Conservation (phyloP, 306 rosid species). For the Vachellia pachyceras region DNA sequence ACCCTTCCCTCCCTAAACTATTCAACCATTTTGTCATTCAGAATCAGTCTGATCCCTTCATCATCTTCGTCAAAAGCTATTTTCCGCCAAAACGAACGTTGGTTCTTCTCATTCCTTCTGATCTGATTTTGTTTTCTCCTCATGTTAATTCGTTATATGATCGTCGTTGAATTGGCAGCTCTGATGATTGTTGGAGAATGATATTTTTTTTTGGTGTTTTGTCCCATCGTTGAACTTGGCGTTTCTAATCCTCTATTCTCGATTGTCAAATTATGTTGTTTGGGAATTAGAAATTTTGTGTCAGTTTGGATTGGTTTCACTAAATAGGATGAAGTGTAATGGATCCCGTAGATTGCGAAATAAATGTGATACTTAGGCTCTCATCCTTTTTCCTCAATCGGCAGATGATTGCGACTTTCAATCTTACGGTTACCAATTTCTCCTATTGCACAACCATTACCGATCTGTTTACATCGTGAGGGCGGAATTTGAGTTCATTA, state of each 20-base stretch:
- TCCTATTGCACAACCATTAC: background rate
- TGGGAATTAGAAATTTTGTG: slow-evolving; percentile 1
- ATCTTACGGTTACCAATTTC: background rate
- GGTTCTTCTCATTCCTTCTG: background rate
- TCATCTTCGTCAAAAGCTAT: slow-evolving; percentile 19
- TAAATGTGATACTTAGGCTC: background rate
- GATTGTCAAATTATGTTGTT: background rate
- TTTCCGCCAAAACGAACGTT: slow-evolving; percentile 27
- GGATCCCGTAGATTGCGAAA: slow-evolving; percentile 16
- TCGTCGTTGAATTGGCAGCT: slow-evolving; percentile 9
- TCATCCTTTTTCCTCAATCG: background rate
- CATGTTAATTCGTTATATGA: background rate
- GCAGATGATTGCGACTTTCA: slow-evolving; percentile 6
- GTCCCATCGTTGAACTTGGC: background rate
- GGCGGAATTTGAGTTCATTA: background rate
- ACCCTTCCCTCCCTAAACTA: background rate
- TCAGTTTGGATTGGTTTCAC: slow-evolving; percentile 8
- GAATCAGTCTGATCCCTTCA: slow-evolving; percentile 31
- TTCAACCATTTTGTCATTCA: slow-evolving; percentile 33
- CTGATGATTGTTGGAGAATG: background rate
- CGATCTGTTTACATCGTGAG: background rate
- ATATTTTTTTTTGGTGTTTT: background rate
- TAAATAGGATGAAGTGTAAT: background rate
- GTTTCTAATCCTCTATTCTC: slow-evolving; percentile 24
- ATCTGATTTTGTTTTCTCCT: background rate